Conservation (phyloP, 1,284 basidiomycete genomes). For the Leccinum subspadiceum region DNA sequence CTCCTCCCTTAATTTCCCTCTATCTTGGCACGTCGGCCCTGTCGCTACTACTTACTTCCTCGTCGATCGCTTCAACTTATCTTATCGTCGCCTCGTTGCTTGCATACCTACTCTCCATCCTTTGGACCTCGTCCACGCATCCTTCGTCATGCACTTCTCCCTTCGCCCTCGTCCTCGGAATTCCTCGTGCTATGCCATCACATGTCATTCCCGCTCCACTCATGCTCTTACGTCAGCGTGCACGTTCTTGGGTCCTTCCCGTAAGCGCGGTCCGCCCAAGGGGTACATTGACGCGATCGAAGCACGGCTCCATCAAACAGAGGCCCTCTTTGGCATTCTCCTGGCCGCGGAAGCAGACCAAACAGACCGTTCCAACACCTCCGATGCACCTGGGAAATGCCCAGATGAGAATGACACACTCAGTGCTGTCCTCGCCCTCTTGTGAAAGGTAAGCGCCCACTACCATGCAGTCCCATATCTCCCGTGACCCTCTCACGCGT, state of each 20-base stretch:
- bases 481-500: constrained; percentile 3
- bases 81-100: neutral
- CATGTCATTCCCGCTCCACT: neutral
- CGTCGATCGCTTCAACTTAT: neutral
- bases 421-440: constrained; percentile 18
- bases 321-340: constrained; percentile 78
- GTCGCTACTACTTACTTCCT: neutral
- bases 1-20: neutral
- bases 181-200: neutral
- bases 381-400: constrained; percentile 36
- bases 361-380: constrained; percentile 53
- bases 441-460: constrained; percentile 27
- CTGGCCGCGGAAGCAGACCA: constrained; percentile 65
- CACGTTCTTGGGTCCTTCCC: constrained; percentile 66
- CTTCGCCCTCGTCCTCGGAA: neutral
- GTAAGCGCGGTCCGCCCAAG: constrained; percentile 64
- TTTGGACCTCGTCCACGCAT: neutral
- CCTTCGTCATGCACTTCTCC: neutral
- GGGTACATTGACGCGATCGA: constrained; percentile 89
- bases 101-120: neutral
- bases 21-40: neutral
- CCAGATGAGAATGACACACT: constrained; percentile 16
- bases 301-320: constrained; percentile 82
- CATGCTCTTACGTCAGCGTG: constrained; percentile 32
- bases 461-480: neutral